Evolutionary conservation across 495 filamentous ascomycete genomes (phyloP), one percentile per base, ranked within the genome.

Genomic region (Aeminium ludgeri): DNA sequence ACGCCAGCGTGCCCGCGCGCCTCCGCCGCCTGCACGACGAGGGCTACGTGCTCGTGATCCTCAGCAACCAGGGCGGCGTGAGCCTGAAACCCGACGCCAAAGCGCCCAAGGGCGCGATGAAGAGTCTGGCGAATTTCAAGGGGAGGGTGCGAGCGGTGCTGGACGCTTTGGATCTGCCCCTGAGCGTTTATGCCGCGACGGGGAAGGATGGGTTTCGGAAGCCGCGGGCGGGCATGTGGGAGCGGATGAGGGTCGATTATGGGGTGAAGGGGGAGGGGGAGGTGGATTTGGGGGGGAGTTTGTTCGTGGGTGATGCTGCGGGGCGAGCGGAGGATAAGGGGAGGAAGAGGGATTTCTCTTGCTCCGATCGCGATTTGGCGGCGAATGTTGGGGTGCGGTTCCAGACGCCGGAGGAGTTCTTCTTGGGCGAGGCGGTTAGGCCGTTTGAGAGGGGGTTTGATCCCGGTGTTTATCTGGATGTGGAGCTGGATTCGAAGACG

Each of bases 221-320:
- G 54, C 89, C 89, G 10, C 65, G 89, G 35, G 63, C 63, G 0
- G 86, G 85, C 10, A 93, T 96, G 81, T 99, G 91, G 89, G 61
- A 62, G 1, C 82, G 94, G 54, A 61, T 92, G 41, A 61, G 82
- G 7, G 70, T 75, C 11, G 82, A 92, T 41, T 77, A 76, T 50
- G 72, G 75, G 37, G 64, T 94, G 2, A 59, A 74, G 42, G 68
- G 70, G 15, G 59, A 57, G 1, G 74, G 75, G 6, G 59, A 58
- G 11, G 60, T 86, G 18, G 75, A 91, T 55, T 57, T 79, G 6
- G 56, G 69, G 12, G 57, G 66, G 6, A 87, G 81, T 6, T 65
- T 93, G 41, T 93, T 93, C 56, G 78, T 96, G 8, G 89, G 89
- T 7, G 89, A 99, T 65, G 87, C 89, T 16, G 89, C 72, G 35